These are phyloP conservation scores for Magnolia kwangsiensis DNA, from an alignment of 164 flowering plant species.

Conservation along the genomic window DNA sequence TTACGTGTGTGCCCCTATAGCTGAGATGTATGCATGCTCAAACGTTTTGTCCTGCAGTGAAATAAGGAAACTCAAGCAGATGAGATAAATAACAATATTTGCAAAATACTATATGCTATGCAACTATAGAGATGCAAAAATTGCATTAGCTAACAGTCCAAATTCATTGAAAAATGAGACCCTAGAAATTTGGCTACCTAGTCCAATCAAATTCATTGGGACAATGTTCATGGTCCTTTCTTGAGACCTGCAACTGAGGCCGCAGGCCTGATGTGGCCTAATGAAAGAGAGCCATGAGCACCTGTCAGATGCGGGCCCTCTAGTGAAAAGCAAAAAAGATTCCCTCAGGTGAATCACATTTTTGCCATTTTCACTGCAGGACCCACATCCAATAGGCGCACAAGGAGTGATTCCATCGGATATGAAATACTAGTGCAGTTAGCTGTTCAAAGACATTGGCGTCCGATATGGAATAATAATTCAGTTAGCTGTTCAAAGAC, in stretches of 20 bases:
- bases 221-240: background rate
- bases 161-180: background rate
- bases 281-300: too few species aligned
- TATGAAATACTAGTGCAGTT: background rate
- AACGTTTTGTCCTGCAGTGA: conserved; percentile 83
- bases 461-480: background rate
- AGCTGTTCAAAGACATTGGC: background rate
- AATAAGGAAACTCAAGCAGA: background rate
- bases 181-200: background rate
- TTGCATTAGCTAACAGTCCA: background rate
- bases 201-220: background rate
- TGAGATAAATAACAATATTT: background rate
- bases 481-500: background rate
- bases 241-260: background rate
- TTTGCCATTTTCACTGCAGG: background rate
- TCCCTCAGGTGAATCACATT: background rate
- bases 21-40: conserved; percentile 76
- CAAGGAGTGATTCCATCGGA: too few species aligned
- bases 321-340: too few species aligned
- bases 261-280: too few species aligned
- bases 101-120: background rate
- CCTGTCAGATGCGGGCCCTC: too few species aligned
- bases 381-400: too few species aligned
- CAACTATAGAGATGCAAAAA: background rate
- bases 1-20: conserved; percentile 91